Evolutionary conservation across 768 basidiomycete genomes (phyloP), one percentile per base, ranked within the genome.

Genomic region (Tulasnella sp.): DNA sequence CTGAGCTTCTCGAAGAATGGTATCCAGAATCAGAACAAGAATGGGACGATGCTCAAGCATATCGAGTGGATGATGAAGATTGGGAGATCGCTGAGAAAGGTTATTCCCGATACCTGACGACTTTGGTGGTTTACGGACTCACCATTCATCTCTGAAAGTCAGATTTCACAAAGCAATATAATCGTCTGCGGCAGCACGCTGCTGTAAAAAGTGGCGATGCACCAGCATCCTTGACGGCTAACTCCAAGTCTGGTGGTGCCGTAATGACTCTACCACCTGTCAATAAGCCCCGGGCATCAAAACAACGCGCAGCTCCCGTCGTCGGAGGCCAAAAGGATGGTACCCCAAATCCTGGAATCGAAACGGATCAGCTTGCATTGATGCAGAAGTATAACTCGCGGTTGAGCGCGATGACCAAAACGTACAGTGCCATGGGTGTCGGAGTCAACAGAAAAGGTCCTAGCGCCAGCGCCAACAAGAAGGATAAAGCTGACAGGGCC

Each of bases 121-220:
- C 26, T 2, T 42, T 21, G 15, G 21, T 58, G n/a, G 10, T 60
- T 26, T 27, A 48, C 27, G 43, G 51, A 59, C 19, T 30, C 24
- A 45, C 2, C 27, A 15, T 44, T 34, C 26, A 48, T 15, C 34
- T 8, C 29, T 64, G 15, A 56, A 58, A 43, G 61, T 51, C 70
- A 96, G 96, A 99, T 74, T 97, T 99, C 67, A 98, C 96, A 32
- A 98, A 98, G 72, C 93, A 97, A 67, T 99, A 88, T 73, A 98
- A 98, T 73, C 85, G 96, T 23, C 76, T 98, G 29, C 77, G 87
- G 51, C 94, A 97, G 70, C 90, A 97, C 69, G 84, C 89, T 59
- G 88, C 87, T 21, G 86, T 91, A 4, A 84, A 83, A 38, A 80
- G 81, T 17, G 87, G 88, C 2, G 81, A 76, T 58, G 86, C 81